These are phyloP conservation scores for Gorgonomyces haynaldii DNA, from an alignment of 192 early-diverging fungal species.

Conservation along the genomic window DNA sequence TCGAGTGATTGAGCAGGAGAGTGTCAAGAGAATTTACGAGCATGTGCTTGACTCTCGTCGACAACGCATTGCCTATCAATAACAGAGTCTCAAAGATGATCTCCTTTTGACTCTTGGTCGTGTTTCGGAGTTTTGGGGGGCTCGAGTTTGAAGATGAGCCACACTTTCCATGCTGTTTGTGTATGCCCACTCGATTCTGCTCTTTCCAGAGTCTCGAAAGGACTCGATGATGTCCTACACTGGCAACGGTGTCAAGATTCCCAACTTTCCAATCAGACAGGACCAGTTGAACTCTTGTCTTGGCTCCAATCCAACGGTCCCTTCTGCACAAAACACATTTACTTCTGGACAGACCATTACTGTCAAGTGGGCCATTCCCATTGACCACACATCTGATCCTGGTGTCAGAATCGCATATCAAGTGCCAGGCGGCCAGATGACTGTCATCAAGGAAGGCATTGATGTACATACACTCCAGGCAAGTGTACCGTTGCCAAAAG, in stretches of 20 bases:
- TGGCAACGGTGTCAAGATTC: constrained; percentile 14
- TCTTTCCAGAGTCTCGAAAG: not conserved
- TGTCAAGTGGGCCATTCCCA: constrained; percentile 25
- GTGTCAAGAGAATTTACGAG: no score
- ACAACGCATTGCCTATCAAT: no score
- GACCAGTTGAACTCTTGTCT: constrained; percentile 17
- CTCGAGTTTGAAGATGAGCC: no score
- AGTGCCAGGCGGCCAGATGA: constrained; percentile 11
- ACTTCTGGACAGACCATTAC: constrained; percentile 11
- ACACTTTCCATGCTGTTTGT: no score
- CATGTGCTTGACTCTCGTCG: no score
- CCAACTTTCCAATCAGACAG: constrained; percentile 24
- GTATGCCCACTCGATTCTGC: not conserved
- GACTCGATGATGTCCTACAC: not conserved
- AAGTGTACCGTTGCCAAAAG: constrained; percentile 18
- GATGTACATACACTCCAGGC: constrained; percentile 12
- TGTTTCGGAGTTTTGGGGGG: no score
- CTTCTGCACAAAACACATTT: constrained; percentile 19
- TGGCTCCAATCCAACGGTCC: constrained; percentile 8
- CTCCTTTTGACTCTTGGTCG: no score
- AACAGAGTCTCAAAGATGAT: no score
- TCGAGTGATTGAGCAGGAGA: no score
- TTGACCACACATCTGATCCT: constrained; percentile 16
- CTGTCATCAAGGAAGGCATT: constrained; percentile 12
- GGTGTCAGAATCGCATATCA: constrained; percentile 26